These are phyloP conservation scores for Nadsonia starkeyi-henricii DNA, from an alignment of 1,139 yeast genomes.

Conservation along the genomic window DNA sequence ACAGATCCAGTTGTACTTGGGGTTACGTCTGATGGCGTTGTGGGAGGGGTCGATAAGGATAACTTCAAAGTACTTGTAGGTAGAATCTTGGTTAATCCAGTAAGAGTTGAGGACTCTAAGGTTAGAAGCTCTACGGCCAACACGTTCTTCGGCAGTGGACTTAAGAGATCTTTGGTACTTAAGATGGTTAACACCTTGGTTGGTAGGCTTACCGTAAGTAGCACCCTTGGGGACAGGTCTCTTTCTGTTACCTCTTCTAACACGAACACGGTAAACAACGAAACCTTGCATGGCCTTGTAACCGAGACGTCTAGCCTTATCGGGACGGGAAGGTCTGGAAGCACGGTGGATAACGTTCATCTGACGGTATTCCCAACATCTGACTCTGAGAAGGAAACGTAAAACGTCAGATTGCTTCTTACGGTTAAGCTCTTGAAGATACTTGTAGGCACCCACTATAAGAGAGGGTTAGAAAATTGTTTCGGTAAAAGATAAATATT, in stretches of 20 bases:
- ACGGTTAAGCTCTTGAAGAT: constrained; percentile 98
- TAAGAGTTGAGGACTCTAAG: constrained; percentile 98
- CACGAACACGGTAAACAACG: constrained; percentile 96
- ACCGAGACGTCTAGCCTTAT: constrained; percentile 99
- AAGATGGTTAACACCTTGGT: constrained; percentile 99
- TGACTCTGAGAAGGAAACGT: constrained; percentile 97
- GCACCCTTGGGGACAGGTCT: constrained; percentile 99
- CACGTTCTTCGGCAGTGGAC: constrained; percentile 99
- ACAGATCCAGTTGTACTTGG: constrained; percentile 98
- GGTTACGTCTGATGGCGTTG: constrained; percentile 98
- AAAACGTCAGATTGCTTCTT: constrained; percentile 99
- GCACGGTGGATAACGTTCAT: constrained; percentile 98
- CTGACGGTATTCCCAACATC: constrained; percentile 99
- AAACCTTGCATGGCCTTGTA: constrained; percentile 99
- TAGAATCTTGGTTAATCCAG: constrained; percentile 99
- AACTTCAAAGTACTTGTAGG: constrained; percentile 98
- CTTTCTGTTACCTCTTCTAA: constrained; percentile 99
- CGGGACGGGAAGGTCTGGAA: constrained; percentile 97
- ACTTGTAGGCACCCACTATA: constrained; percentile 98
- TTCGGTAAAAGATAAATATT: constrained; percentile 5
- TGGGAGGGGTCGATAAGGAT: constrained; percentile 95
- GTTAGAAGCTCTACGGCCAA: constrained; percentile 97
- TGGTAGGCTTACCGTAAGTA: constrained; percentile 99
- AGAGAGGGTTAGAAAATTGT: constrained; percentile 1
- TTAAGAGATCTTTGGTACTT: constrained; percentile 98